A percentile compares a stretch with the other conserved stretches of the same genome.
These are phyloP conservation scores for Gamsiella multidivaricata DNA, from an alignment of 192 early-diverging fungal genomes.

Conservation along the genomic window DNA sequence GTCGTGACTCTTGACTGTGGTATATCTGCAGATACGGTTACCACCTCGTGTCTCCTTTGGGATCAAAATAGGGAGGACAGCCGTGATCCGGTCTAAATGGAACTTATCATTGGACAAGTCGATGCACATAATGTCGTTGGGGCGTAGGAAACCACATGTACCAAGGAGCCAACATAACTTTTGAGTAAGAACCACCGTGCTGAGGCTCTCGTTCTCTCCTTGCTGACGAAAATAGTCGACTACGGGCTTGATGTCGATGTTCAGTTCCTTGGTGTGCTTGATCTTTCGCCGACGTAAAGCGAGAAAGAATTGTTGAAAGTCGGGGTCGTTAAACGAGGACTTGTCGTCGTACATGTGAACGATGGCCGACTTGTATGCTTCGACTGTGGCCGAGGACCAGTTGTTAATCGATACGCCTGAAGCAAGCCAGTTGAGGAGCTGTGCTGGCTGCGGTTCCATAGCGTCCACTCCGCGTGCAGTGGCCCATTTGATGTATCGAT, in stretches of 20 bases:
- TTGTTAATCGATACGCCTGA: constrained; percentile 2
- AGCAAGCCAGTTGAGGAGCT: constrained; percentile 11
- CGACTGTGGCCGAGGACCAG: not conserved
- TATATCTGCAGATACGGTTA: constrained; percentile 15
- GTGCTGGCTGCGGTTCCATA: not conserved
- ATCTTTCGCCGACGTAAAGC: not conserved
- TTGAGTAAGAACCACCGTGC: not conserved
- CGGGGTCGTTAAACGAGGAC: not conserved
- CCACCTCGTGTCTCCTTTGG: constrained; percentile 17
- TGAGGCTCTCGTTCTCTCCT: not conserved
- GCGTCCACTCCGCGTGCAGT: not conserved
- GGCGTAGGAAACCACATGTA: constrained; percentile 27
- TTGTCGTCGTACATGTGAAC: constrained; percentile 14
- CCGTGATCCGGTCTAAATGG: not conserved
- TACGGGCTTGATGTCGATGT: constrained; percentile 1
- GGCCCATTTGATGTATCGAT: constrained; percentile 6
- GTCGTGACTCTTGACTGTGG: not conserved
- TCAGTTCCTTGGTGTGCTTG: not conserved
- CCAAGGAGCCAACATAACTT: constrained; percentile 23
- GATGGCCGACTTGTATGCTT: not conserved
- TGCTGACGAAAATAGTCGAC: not conserved
- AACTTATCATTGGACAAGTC: not conserved
- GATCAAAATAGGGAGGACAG: constrained; percentile 9
- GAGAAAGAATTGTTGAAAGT: not conserved
- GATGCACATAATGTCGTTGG: constrained; percentile 11